These are phyloP conservation scores for Nemania sp. DNA, from an alignment of 2,329 filamentous ascomycete species.

Conservation along the genomic window DNA sequence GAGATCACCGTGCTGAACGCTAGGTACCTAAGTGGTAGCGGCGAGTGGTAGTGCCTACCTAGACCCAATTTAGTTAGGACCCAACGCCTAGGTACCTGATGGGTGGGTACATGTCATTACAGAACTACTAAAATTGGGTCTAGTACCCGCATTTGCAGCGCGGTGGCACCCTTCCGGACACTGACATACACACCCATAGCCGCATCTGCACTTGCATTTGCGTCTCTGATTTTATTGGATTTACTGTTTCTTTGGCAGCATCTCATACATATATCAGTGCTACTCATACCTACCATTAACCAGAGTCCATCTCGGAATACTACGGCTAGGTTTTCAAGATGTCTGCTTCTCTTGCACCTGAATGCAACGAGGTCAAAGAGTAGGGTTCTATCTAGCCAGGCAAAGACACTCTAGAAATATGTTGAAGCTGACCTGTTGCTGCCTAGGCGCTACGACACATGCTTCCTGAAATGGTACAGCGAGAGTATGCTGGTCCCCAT, in stretches of 20 bases:
- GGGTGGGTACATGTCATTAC: no score
- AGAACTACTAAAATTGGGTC: no score
- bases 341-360: slow-evolving; percentile 93
- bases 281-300: not conserved
- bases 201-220: not conserved
- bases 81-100: no score
- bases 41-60: no score
- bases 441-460: slow-evolving; percentile 89
- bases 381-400: slow-evolving; percentile 61
- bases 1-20: not conserved
- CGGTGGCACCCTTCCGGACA: not conserved
- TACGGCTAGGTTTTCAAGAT: slow-evolving; percentile 60
- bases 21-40: not conserved
- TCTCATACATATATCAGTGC: not conserved
- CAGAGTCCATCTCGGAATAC: not conserved
- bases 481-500: slow-evolving; percentile 77
- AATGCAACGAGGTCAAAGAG: slow-evolving; percentile 98
- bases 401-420: not conserved
- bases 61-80: no score
- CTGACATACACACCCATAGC: not conserved
- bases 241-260: not conserved
- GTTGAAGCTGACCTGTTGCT: slow-evolving; percentile 26
- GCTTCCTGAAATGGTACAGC: slow-evolving; percentile 99
- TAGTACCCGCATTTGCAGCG: not conserved
- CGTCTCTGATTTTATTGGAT: not conserved